Percentiles rank a stretch among this genome's conserved stretches.
phyloP scores from a whole-genome alignment of 1,139 yeast genomes.

The Zygosaccharomyces pseudobailii region DNA sequence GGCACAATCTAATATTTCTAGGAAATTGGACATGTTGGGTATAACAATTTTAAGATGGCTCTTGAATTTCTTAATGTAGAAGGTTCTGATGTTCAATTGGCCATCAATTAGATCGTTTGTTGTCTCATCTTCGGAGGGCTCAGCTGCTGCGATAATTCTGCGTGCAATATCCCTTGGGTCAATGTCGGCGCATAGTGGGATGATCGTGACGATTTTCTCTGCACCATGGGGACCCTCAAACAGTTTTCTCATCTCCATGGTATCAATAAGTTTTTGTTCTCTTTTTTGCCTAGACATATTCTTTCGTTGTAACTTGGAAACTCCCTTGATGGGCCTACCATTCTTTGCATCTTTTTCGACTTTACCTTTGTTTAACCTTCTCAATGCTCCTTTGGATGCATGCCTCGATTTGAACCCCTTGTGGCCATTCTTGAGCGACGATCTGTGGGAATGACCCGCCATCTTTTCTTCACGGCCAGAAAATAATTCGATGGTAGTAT shows the following conservation, averaged over 20 bases:
- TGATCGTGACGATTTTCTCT: conserved; percentile 74
- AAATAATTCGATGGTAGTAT: neutral
- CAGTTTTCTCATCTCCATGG: conserved; percentile 47
- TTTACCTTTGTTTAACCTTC: conserved; percentile 77
- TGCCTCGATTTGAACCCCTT: conserved; percentile 89
- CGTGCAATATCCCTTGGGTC: conserved; percentile 54
- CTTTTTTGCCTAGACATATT: conserved; percentile 77
- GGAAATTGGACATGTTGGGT: conserved; percentile 64
- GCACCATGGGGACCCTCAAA: conserved; percentile 80
- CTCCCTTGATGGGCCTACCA: conserved; percentile 42
- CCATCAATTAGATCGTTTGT: conserved; percentile 35
- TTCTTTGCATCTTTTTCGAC: conserved; percentile 58
- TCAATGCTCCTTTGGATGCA: conserved; percentile 83
- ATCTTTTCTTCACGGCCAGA: conserved; percentile 28
- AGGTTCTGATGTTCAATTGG: conserved; percentile 31
- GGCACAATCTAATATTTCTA: conserved; percentile 77
- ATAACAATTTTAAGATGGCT: conserved; percentile 69
- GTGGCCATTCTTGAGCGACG: conserved; percentile 76
- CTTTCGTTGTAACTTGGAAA: conserved; percentile 69
- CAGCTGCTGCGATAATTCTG: conserved; percentile 43
- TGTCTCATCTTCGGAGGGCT: conserved; percentile 19
- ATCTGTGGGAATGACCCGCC: conserved; percentile 80
- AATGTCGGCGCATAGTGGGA: conserved; percentile 74
- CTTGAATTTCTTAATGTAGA: conserved; percentile 61
- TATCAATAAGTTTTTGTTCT: conserved; percentile 60